phyloP scores from a whole-genome alignment of 257 asterid species.

The Solanum tarijense region DNA sequence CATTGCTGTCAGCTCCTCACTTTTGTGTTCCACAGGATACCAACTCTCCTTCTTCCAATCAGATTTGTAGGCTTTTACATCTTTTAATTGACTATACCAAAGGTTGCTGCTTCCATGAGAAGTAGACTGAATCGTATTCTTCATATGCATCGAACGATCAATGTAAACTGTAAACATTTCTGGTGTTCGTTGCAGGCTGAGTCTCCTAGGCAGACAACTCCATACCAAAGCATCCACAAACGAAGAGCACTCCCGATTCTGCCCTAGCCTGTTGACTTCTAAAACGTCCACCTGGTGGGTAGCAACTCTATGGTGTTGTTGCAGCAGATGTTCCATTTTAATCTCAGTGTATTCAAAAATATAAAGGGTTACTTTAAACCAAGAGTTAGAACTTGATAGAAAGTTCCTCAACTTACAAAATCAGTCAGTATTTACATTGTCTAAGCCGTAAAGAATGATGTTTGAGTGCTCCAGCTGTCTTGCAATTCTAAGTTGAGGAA shows the following conservation, averaged over 20 bases:
- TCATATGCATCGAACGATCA: neutral
- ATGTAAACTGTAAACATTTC: too few species aligned
- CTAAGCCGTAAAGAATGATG: too few species aligned
- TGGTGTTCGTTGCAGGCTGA: neutral
- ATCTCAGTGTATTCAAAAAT: too few species aligned
- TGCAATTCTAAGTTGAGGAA: neutral
- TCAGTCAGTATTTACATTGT: neutral
- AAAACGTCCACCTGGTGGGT: neutral
- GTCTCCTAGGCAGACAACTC: neutral
- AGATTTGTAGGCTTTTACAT: neutral
- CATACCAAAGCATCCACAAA: neutral
- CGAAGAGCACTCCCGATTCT: neutral
- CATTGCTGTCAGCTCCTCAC: neutral
- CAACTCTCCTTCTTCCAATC: neutral
- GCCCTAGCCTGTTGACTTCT: neutral
- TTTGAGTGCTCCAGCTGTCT: too few species aligned
- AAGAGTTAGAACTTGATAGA: neutral
- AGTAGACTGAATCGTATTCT: neutral
- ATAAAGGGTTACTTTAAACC: neutral
- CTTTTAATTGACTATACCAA: neutral
- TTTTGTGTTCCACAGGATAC: neutral
- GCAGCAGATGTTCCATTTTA: neutral
- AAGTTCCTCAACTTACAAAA: neutral
- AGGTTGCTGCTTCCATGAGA: neutral
- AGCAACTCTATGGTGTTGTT: neutral